phyloP scores from a whole-genome alignment of 169 alveolate genomes.

The Plasmodium cynomolgi region DNA sequence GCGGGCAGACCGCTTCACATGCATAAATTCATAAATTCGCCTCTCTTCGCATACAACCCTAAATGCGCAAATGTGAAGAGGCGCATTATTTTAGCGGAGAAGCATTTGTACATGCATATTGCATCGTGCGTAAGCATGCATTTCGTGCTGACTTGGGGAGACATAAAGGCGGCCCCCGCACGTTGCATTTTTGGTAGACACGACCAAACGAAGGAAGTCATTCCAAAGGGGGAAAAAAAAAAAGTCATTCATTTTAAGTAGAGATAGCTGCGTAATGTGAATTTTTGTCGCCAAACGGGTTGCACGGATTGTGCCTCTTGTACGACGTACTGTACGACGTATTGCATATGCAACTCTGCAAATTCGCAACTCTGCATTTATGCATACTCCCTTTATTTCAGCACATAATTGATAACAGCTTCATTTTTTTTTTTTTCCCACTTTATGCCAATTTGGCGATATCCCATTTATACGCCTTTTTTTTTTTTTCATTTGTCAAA shows the following conservation, averaged over 20 bases:
- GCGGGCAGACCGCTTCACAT: neutral
- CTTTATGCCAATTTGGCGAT: neutral
- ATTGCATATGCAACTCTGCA: neutral
- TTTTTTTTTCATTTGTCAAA: neutral
- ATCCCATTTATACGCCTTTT: neutral
- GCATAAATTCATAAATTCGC: neutral
- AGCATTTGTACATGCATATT: neutral
- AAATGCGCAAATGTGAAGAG: neutral
- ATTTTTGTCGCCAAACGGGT: neutral
- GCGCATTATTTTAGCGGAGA: neutral
- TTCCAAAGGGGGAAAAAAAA: neutral
- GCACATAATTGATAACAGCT: neutral
- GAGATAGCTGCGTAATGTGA: neutral
- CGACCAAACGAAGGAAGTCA: neutral
- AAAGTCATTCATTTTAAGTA: neutral
- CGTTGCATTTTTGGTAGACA: conserved; percentile 3
- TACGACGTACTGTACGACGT: neutral
- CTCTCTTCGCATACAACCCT: neutral
- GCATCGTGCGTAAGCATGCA: neutral
- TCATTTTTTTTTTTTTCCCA: neutral
- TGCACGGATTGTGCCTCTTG: neutral
- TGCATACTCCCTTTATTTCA: neutral
- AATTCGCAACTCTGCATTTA: neutral
- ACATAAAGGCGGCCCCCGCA: neutral
- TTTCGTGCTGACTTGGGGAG: neutral